Conservation (phyloP, 2,329 filamentous ascomycete species). For the Moelleriella libera region DNA sequence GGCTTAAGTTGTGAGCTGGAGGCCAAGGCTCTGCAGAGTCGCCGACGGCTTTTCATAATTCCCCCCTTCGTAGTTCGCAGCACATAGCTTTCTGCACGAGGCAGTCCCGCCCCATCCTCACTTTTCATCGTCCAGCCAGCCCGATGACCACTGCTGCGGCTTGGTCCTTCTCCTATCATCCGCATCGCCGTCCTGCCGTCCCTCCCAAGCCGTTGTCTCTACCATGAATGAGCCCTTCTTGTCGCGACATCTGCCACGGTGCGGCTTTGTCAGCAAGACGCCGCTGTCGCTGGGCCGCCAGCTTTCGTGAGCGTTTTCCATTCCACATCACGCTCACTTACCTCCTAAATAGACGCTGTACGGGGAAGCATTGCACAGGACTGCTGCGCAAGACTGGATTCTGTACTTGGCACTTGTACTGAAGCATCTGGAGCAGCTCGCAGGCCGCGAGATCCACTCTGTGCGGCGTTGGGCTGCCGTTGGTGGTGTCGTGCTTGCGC, state of each 20-base stretch:
- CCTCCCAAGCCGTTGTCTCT: constrained; percentile 52
- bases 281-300: neutral
- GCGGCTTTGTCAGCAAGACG: constrained; percentile 1
- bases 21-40: no score
- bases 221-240: constrained; percentile 42
- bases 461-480: constrained; percentile 12
- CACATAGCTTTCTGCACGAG: no score
- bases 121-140: constrained; percentile 19
- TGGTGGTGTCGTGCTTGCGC: constrained; percentile 29
- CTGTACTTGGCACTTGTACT: constrained; percentile 45
- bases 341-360: constrained; percentile 47
- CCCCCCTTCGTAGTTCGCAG: no score
- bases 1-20: no score
- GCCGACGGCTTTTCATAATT: no score
- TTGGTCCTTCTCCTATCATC: constrained; percentile 4
- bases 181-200: constrained; percentile 8
- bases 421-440: constrained; percentile 42
- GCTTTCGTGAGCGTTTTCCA: no score
- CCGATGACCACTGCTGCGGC: constrained; percentile 19
- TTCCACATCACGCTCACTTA: constrained; percentile 18
- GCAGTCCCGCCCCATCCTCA: constrained; percentile 7
- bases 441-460: constrained; percentile 39
- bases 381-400: constrained; percentile 29
- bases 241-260: constrained; percentile 37
- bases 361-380: constrained; percentile 38